Evolutionary conservation across 306 rosid genomes (phyloP), one percentile per base, ranked within the genome.

Genomic region (Corylus americana): DNA sequence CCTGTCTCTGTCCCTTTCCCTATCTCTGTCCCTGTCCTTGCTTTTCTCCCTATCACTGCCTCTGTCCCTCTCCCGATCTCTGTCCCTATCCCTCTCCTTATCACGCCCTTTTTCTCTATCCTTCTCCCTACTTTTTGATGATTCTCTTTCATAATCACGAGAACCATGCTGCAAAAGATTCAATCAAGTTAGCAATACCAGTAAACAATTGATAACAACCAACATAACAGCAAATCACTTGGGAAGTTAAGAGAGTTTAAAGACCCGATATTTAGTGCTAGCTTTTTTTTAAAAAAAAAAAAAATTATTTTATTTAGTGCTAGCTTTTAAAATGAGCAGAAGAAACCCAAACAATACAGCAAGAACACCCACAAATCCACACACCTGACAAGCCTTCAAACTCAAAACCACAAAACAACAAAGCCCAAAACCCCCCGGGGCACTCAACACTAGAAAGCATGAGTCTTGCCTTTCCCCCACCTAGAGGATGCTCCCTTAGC

Each of bases 111-210:
- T 94, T 17, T 90, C 98, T 53, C 92, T 87, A 11, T 89, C 98
- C 90, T 89, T 94, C 14, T 95, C 99, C 76, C 97, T 85, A 79
- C 97, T 92, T 87, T 89, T 92, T 9, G 98, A 92, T 71, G 97
- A 90, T 35, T 85, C 97, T 74, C 94, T 93, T 73, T 95, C 99
- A 71, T 88, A 82, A 76, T 95, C 99, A 12, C 92, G 96, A 61
- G 91, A 90, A 35, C 84, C 94, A 66, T 82, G 92, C 99, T 93
- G 93, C 81, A 83, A 80, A 62, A 45, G 2, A 5, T 78, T 51
- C 39, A 54, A 47, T 20, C 13, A 22, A 2, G 78, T 78, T 51
- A 61, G 63, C 16, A 68, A n/a, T 29, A 47, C 35, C 54, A 11
- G 55, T n/a, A 8, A 2, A 11, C 13, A 10, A 10, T 29, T 0